Evolutionary conservation across 2,329 filamentous ascomycete species (phyloP).

Genomic region (Fusarium transvaalense): DNA sequence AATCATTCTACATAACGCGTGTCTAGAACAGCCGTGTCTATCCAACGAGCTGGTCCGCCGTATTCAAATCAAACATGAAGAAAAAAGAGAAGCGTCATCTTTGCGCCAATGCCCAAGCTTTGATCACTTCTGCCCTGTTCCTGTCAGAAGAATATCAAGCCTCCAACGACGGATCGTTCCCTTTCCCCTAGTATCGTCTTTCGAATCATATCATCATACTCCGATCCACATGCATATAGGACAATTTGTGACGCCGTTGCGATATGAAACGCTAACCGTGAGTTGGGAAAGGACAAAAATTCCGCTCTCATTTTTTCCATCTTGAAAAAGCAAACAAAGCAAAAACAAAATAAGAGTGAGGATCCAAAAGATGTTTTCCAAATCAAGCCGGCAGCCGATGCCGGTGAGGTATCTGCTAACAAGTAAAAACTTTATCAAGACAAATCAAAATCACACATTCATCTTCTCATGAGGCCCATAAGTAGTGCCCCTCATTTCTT

Average conservation of each 20-base stretch:
- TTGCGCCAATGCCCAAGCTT: conserved; percentile 41
- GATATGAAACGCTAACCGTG: conserved; percentile 45
- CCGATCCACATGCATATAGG: conserved; percentile 49
- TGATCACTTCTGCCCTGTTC: conserved; percentile 16
- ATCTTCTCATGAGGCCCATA: conserved; percentile 37
- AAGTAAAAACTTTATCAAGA: conserved; percentile 36
- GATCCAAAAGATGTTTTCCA: conserved; percentile 28
- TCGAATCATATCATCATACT: conserved; percentile 48
- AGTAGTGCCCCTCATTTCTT: conserved; percentile 42
- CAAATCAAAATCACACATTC: conserved; percentile 37
- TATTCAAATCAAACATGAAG: conserved; percentile 19
- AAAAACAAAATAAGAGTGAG: conserved; percentile 24
- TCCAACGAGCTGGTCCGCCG: conserved; percentile 45
- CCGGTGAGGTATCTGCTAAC: conserved; percentile 48
- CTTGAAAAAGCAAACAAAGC: conserved; percentile 18
- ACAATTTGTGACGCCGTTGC: conserved; percentile 44
- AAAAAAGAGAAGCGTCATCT: conserved; percentile 41
- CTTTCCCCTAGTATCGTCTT: conserved; percentile 37
- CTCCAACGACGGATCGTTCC: conserved; percentile 44
- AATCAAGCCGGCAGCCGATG: conserved; percentile 38
- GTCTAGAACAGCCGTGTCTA: conserved; percentile 46
- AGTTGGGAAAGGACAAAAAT: conserved; percentile 39
- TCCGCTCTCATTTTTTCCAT: conserved; percentile 33
- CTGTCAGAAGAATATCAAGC: conserved; percentile 11
- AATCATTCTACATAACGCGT: conserved; percentile 45